Evolutionary conservation across 2,329 filamentous ascomycete species (phyloP), one percentile per base, ranked within the genome.

Genomic region (Talaromyces atroroseus): DNA sequence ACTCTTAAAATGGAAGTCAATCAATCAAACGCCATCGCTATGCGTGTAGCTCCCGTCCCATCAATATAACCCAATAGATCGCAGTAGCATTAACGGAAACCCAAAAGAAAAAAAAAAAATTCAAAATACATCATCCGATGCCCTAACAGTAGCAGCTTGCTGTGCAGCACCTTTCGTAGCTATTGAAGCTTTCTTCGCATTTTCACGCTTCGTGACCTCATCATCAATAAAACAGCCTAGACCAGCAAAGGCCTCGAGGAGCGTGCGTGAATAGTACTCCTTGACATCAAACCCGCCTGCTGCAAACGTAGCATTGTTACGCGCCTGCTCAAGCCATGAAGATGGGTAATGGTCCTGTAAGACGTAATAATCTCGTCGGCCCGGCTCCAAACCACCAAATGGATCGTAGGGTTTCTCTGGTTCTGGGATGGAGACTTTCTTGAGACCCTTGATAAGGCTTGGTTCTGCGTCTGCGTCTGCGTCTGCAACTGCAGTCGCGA

Each of bases 241-340:
- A 0, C 95, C 94, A 0, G 89, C 85, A 73, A 96, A 97, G 0
- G 92, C 91, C 68, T 96, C 92, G 59, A 90, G 88, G 68, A 99
- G 76, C 23, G 89, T 86, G 23, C 92, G 80, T 7, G 85, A 80
- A 65, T 90, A 89, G 68, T 94, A 97, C 68, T 96, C 91, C 34
- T 82, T 78, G 45, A 92, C 77, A 65, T 87, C 86, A 73, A 95
- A 97, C 0, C 94, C 95, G 32, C 91, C 92, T 16, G 89, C 89
- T 52, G 82, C 76, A 66, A 88, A 84, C 46, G 81, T 78, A 2
- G 80, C 74, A 67, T 92, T 86, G 42, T 82, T 82, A 56, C 85
- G 82, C 32, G 85, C 81, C 23, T 78, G 77, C 46, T 88, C 85
- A 53, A 95, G 77, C 79, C 86, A 90, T 48, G 87, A 82, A 67